Conservation (phyloP, 1,139 yeast genomes). For the Magnusiomyces ingens region DNA sequence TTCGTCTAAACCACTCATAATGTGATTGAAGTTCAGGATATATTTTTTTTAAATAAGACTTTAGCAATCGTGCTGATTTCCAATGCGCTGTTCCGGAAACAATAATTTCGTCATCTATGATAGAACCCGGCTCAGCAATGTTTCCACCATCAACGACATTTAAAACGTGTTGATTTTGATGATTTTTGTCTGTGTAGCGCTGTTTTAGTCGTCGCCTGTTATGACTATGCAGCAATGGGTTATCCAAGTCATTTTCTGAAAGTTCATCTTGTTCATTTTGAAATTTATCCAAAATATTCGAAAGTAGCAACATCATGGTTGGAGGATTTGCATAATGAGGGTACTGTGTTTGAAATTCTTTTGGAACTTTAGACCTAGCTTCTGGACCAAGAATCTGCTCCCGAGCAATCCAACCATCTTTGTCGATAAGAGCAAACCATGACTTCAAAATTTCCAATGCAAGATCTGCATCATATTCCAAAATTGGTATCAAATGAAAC, state of each 20-base stretch:
- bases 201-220: not conserved
- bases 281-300: conserved; percentile 53
- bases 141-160: conserved; percentile 1
- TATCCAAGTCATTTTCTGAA: conserved; percentile 4
- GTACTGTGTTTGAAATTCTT: conserved; percentile 77
- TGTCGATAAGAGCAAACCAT: conserved; percentile 84
- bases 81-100: conserved; percentile 43
- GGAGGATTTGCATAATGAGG: conserved; percentile 96
- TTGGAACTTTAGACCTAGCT: conserved; percentile 82
- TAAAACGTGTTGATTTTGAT: conserved; percentile 5
- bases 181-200: not conserved
- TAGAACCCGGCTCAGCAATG: not conserved
- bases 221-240: conserved; percentile 7
- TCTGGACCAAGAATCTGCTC: conserved; percentile 93
- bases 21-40: conserved; percentile 75
- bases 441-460: conserved; percentile 75
- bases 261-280: conserved; percentile 17
- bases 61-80: conserved; percentile 54
- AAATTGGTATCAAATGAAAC: conserved; percentile 76
- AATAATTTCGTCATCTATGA: not conserved
- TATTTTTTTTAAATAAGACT: conserved; percentile 53
- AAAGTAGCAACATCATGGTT: conserved; percentile 74
- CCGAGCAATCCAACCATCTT: conserved; percentile 94
- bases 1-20: conserved; percentile 75
- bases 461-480: conserved; percentile 79